Evolutionary conservation across 2,329 filamentous ascomycete genomes (phyloP), one percentile per base, ranked within the genome.

Genomic region (Sporothrix variecibatus): DNA sequence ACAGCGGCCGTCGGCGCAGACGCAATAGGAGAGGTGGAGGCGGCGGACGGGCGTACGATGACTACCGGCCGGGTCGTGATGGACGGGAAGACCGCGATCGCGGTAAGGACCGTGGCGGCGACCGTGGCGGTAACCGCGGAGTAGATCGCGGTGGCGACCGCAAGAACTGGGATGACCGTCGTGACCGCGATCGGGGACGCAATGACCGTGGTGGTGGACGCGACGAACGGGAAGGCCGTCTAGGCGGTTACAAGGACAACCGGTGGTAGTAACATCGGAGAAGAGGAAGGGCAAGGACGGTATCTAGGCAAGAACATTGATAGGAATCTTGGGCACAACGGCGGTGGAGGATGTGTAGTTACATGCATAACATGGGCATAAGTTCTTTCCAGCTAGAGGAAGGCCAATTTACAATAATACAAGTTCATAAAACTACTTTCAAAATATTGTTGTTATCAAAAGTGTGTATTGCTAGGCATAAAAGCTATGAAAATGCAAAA

Each of bases 1-100:
- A n/a, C 82, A 82, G 70, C 15, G 31, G 51, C 8, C 40, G 70
- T 20, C 40, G 73, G 23, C 70, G 64, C 28, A 40, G 69, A 53
- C 64, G 62, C 62, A 67, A 67, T 46, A 26, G 69, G 53, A 43
- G 68, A 40, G 58, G 71, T 17, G 40, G 26, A 17, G 34, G 83
- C 64, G 75, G 71, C 60, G 68, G 34, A 7, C 74, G 58, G 26
- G n/a, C 4, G 3, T 72, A 75, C 74, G 74, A 76, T 15, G 72
- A 75, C 72, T 75, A 75, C 46, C 43, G 73, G 8, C 58, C 40
- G 9, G 34, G 28, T 2, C 72, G 68, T 2, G 65, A 74, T 26
- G 8, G 28, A 1, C 60, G 58, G 2, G 46, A 56, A 11, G 56
- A 72, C 58, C 51, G 72, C 12, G 72, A 38, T 3, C 64, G 74